Evolutionary conservation across 75 land plant genomes (phyloP).

Genomic region (Pinus albicaulis): DNA sequence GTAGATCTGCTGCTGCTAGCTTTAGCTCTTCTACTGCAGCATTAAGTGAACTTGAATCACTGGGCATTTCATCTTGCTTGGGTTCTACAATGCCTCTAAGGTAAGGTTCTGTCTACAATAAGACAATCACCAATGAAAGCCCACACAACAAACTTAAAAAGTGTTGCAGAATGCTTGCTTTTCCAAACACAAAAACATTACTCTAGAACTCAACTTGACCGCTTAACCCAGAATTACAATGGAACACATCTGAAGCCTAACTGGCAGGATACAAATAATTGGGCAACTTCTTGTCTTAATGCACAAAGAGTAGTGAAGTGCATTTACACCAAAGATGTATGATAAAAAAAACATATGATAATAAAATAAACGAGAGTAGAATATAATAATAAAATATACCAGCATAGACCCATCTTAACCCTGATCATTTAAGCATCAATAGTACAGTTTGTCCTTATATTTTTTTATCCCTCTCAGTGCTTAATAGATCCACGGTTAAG

Average conservation of each 20-base stretch:
- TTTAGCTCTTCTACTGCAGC: slow-evolving; percentile 35
- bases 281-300: no score
- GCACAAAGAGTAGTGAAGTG: no score
- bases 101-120: slow-evolving; percentile 77
- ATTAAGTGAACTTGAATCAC: slow-evolving; percentile 17
- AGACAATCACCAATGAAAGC: not conserved
- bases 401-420: no score
- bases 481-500: no score
- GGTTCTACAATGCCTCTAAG: slow-evolving; percentile 66
- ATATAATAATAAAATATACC: no score
- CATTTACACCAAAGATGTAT: no score
- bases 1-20: slow-evolving; percentile 53
- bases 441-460: no score
- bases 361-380: no score
- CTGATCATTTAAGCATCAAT: no score
- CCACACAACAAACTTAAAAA: slow-evolving; percentile 6
- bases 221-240: not conserved
- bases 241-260: not conserved
- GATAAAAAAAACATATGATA: no score
- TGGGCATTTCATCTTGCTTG: slow-evolving; percentile 40
- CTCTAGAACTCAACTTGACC: not conserved
- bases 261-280: not conserved
- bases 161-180: not conserved
- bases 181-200: not conserved
- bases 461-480: no score